Percentiles rank a stretch among this genome's conserved stretches.
phyloP scores from a whole-genome alignment of 2,329 filamentous ascomycete genomes.

The Colletotrichum gloeosporioides region DNA sequence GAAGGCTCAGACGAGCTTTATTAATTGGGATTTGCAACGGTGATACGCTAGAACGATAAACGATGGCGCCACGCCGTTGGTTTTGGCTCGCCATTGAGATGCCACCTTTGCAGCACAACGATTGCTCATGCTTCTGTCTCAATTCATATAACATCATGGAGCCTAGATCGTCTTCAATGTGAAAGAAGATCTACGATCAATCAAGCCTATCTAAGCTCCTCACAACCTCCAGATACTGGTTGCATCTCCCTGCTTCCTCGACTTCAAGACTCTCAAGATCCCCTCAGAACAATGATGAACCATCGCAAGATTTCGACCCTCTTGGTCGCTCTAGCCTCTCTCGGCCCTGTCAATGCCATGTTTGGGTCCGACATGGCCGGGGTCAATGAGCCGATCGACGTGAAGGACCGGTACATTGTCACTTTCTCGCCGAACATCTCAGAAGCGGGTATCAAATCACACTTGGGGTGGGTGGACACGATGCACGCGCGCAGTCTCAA shows the following conservation, averaged over 20 bases:
- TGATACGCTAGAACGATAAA: neutral
- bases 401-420: neutral
- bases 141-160: fast-evolving
- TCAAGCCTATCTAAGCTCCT: fast-evolving
- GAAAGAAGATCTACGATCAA: neutral
- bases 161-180: neutral
- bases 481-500: constrained; percentile 40
- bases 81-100: neutral
- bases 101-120: neutral
- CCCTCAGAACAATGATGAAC: neutral
- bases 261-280: neutral
- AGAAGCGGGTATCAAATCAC: constrained; percentile 34
- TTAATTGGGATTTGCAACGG: fast-evolving
- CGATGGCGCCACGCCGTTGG: neutral
- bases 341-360: neutral
- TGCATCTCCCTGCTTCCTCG: neutral
- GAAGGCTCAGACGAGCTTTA: neutral
- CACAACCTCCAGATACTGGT: neutral
- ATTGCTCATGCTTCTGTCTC: neutral
- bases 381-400: neutral
- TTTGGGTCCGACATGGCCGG: neutral
- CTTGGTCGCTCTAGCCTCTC: neutral
- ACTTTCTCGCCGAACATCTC: constrained; percentile 27
- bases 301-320: neutral
- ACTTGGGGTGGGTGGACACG: constrained; percentile 38